Evolutionary conservation across 2,329 filamentous ascomycete species (phyloP), one percentile per base, ranked within the genome.

Genomic region (Ophiostoma australiae): DNA sequence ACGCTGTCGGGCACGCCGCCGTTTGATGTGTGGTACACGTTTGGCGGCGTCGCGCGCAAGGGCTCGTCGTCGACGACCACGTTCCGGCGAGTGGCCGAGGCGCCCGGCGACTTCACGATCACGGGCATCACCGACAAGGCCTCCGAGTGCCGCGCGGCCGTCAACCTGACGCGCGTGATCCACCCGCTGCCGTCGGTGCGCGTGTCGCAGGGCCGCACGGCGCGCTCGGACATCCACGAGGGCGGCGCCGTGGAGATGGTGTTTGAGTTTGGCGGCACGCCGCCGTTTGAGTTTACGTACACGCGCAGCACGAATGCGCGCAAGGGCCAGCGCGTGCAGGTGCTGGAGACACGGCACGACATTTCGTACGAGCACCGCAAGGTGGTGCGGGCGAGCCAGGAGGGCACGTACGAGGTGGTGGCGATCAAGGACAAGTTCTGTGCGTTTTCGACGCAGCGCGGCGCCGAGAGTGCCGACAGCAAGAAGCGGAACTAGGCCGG

Each of bases 211-310:
- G 96, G 96, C 39, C 87, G 87, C 73, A 89, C 92, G 72, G 87
- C 89, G 7, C 89, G 91, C 75, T 90, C 96, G 48, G 95, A 98
- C 78, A 99, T 99, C 73, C 96, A 98, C 79, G 94, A 99, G 82
- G 95, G 95, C 75, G 93, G 93, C 73, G 91, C 96, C 78, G 93
- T 95, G 0, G 92, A 97, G 78, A 93, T 99, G 69, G 82, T 93
- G 8, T 98, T 99, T 76, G 92, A 97, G 76, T 99, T 99, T 81
- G 94, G 91, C 83, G 95, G 96, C 71, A 94, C 92, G 6, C 93
- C 95, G 73, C 95, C 95, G 0, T 99, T 99, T 77, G 95, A 98
- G 80, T 99, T 98, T 78, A 97, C 94, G 71, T 98, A 97, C 79
- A 98, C 93, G 27, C 87, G 95, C 73, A 95, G 91, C 80, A 92